Conservation (phyloP, 768 basidiomycete species). For the Suillus luteus region DNA sequence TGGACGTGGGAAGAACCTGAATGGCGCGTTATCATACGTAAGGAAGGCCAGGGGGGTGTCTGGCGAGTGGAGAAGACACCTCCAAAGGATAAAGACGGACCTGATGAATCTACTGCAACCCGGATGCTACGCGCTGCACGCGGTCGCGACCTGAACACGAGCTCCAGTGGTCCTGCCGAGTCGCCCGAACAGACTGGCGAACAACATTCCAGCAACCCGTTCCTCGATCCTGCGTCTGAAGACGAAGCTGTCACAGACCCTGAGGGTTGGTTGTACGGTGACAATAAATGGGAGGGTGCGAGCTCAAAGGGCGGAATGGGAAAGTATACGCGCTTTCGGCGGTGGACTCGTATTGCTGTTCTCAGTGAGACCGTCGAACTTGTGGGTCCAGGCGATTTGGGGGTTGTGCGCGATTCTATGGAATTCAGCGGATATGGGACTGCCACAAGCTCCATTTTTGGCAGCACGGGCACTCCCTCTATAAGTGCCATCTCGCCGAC, state of each 20-base stretch:
- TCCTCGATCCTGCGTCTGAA: slow-evolving; percentile 37
- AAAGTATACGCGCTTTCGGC: slow-evolving; percentile 86
- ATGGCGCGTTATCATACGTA: slow-evolving; percentile 75
- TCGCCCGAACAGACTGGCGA: slow-evolving; percentile 28
- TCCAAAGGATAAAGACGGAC: slow-evolving; percentile 44
- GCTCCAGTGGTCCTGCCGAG: slow-evolving; percentile 19
- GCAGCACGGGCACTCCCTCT: slow-evolving; percentile 20
- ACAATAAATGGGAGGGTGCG: slow-evolving; percentile 91
- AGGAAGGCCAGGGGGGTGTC: slow-evolving; percentile 51
- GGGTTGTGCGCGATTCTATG: slow-evolving; percentile 29
- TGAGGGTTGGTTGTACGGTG: slow-evolving; percentile 93
- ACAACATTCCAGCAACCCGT: slow-evolving; percentile 30
- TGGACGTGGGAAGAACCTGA: slow-evolving; percentile 94
- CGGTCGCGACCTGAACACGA: slow-evolving; percentile 37
- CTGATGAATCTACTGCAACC: slow-evolving; percentile 46
- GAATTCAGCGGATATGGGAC: slow-evolving; percentile 3
- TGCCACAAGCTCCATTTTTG: slow-evolving; percentile 21
- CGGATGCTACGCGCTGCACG: slow-evolving; percentile 58
- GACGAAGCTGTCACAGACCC: slow-evolving; percentile 69
- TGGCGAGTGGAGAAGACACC: slow-evolving; percentile 62
- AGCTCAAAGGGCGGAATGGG: slow-evolving; percentile 81
- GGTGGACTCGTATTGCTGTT: slow-evolving; percentile 85
- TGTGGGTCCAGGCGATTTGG: slow-evolving; percentile 41
- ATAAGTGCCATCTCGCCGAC: slow-evolving; percentile 32
- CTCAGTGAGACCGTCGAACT: slow-evolving; percentile 71